Percentiles rank a stretch among this genome's conserved stretches.
Conservation (phyloP, 495 filamentous ascomycete genomes). For the Penicillium waksmanii region DNA sequence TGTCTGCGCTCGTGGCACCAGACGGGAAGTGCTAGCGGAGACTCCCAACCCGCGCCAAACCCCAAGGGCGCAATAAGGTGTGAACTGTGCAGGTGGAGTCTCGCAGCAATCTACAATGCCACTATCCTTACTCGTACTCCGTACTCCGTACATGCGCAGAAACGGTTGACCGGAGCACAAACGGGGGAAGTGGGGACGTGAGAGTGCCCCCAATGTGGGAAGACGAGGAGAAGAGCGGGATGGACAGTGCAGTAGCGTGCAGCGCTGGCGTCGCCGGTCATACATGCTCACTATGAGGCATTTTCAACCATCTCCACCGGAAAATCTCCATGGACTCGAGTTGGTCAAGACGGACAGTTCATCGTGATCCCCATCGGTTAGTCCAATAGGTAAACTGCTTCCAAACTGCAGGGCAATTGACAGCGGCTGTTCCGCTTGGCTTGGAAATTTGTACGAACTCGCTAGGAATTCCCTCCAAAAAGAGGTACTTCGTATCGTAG, state of each 20-base stretch:
- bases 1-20: slow-evolving; percentile 19
- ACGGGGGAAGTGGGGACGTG: slow-evolving; percentile 32
- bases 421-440: slow-evolving; percentile 24
- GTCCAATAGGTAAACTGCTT: slow-evolving; percentile 13
- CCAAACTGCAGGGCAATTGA: slow-evolving; percentile 3
- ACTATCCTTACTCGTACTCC: too few species aligned
- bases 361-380: slow-evolving; percentile 5
- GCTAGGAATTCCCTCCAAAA: background rate
- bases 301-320: slow-evolving; percentile 19
- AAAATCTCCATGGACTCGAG: slow-evolving; percentile 1
- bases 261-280: slow-evolving; percentile 1
- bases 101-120: slow-evolving; percentile 3
- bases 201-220: background rate
- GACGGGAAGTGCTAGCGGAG: slow-evolving; percentile 6
- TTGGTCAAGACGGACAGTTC: background rate
- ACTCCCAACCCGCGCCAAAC: background rate
- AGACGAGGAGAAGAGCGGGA: slow-evolving; percentile 1
- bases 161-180: slow-evolving; percentile 32
- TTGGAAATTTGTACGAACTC: background rate
- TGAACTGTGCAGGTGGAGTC: slow-evolving; percentile 36
- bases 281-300: slow-evolving; percentile 25
- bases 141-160: slow-evolving; percentile 5
- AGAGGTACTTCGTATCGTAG: background rate
- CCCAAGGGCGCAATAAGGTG: slow-evolving; percentile 29
- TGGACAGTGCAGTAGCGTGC: slow-evolving; percentile 3